Evolutionary conservation across 176 grass and related monocot species (phyloP).

Genomic region (Bromus sterilis): DNA sequence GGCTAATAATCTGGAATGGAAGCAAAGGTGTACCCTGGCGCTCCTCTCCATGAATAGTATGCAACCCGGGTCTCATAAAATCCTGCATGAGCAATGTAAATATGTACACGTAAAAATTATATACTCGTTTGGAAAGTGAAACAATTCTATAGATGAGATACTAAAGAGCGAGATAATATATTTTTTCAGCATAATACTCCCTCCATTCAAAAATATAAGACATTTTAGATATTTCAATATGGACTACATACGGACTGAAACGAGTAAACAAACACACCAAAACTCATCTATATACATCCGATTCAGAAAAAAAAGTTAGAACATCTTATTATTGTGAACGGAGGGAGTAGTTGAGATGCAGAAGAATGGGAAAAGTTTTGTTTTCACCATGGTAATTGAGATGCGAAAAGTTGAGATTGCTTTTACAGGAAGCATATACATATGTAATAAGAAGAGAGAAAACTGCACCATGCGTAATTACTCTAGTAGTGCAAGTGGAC

Average conservation of each 20-base stretch:
- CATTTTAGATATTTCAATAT: no score
- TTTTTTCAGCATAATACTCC: background rate
- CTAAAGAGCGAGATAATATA: background rate
- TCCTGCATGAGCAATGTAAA: constrained; percentile 35
- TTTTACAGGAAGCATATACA: background rate
- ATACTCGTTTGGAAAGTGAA: background rate
- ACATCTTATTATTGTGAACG: no score
- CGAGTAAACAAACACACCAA: no score
- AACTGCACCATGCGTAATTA: background rate
- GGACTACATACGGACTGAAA: no score
- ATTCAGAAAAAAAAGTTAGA: no score
- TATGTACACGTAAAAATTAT: background rate
- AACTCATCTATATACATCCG: no score
- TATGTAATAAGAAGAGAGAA: background rate
- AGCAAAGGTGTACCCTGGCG: constrained; percentile 72
- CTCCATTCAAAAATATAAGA: no score
- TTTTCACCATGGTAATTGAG: background rate
- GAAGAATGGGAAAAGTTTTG: background rate
- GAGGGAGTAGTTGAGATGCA: background rate
- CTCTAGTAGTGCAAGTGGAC: background rate
- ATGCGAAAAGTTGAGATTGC: no score
- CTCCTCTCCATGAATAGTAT: constrained; percentile 96
- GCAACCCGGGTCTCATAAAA: constrained; percentile 93
- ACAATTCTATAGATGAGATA: background rate
- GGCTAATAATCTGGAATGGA: constrained; percentile 81